Base-by-base conservation (phyloP, 2,329 filamentous ascomycete species). In the Sordariomycetes sp. region DNA sequence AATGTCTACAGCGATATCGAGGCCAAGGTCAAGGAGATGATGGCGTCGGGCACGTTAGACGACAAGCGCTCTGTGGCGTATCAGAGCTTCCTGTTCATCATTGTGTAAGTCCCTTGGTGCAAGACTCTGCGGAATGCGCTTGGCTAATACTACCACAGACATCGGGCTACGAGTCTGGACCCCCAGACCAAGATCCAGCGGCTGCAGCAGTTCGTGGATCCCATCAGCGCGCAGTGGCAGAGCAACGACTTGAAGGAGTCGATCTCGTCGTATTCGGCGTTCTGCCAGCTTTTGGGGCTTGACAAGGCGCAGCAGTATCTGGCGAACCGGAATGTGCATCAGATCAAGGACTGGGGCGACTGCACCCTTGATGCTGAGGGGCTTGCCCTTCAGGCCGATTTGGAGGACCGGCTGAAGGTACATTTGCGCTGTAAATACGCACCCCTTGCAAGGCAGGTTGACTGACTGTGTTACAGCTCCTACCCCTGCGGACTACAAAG, bases 51-150 rank as follows among this genome's bases (percentile, higher is more conserved):
- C 34, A 80, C 81, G 58, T 74, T 88, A 34, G 93, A 97, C 66
- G 87, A 93, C 65, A 90, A 92, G 67, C 83, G 92, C 35, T 85
- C 89, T 59, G 86, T 94, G 66, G 90, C 92, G 1, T 92, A 95
- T 66, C 89, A 86, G 64, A 93, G 91, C 11, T 93, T 97, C 62
- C 78, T 97, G 1, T 95, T 99, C 69, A 94, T 96, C 60, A 94
- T 99, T 61, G 87, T 94, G 82, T 88, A 74, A 67, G 78, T 69
- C 37, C 40, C n/a, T 22, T 12, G 24, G 12, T n/a, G 12, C 1
- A 2, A 22, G 5, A 14, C 28, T 14, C 11, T 10, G 20, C 8
- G 4, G 20, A 10, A 48, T 51, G n/a, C 32, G 24, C 32, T 12
- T 50, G n/a, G 52, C 50, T 58, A 51, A 58, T 32, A 32, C 56